phyloP scores from a whole-genome alignment of 208 protist species.

The Porcisia hertigi region DNA sequence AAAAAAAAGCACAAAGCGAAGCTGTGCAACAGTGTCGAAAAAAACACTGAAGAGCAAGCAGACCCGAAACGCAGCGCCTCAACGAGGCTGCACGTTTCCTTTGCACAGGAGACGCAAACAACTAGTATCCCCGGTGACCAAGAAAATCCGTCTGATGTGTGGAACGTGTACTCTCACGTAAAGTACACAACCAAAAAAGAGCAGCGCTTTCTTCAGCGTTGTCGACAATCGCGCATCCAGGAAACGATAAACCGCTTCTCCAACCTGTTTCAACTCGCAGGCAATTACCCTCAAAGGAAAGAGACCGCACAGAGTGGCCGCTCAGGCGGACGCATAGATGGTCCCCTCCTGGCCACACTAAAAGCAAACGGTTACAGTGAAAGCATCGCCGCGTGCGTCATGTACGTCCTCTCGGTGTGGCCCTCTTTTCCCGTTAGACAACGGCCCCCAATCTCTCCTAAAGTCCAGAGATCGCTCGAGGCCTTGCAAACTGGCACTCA shows the following conservation, averaged over 20 bases:
- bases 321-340: not conserved
- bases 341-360: slow-evolving; percentile 9
- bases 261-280: slow-evolving; percentile 15
- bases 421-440: slow-evolving; percentile 32
- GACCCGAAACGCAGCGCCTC: not conserved
- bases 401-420: slow-evolving; percentile 60
- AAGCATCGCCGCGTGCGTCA: slow-evolving; percentile 25
- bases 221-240: slow-evolving; percentile 18
- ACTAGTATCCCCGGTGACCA: slow-evolving; percentile 42
- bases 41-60: not conserved
- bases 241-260: slow-evolving; percentile 19
- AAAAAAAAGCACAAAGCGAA: not conserved
- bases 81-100: slow-evolving; percentile 1
- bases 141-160: slow-evolving; percentile 42
- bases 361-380: slow-evolving; percentile 28
- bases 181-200: slow-evolving; percentile 44
- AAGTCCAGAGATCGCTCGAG: slow-evolving; percentile 35
- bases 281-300: not conserved
- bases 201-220: slow-evolving; percentile 38
- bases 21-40: not conserved
- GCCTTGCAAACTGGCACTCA: slow-evolving; percentile 34
- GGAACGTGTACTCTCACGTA: slow-evolving; percentile 57
- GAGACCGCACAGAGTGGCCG: not conserved
- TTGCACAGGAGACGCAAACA: not conserved
- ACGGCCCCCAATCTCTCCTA: slow-evolving; percentile 35